These are phyloP conservation scores for Ogataea nakhonphanomensis DNA, from an alignment of 805 yeast species.

Conservation along the genomic window DNA sequence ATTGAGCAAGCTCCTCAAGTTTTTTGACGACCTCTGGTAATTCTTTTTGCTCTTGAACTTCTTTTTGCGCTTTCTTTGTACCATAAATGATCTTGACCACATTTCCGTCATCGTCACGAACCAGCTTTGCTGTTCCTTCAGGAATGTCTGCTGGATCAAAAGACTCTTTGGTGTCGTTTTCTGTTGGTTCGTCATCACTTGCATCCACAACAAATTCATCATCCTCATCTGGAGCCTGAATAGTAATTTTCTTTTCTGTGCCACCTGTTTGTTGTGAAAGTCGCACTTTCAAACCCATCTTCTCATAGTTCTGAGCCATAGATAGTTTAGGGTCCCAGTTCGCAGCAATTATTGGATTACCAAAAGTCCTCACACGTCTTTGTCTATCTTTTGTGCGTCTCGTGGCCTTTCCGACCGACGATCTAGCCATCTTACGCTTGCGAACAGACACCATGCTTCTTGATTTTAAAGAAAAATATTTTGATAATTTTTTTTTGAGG, in stretches of 20 bases:
- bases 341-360: slow-evolving; percentile 80
- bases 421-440: slow-evolving; percentile 77
- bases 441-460: slow-evolving; percentile 53
- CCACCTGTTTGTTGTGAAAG: slow-evolving; percentile 79
- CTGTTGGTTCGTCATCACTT: slow-evolving; percentile 30
- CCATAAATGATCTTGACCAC: slow-evolving; percentile 70
- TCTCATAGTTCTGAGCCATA: slow-evolving; percentile 79
- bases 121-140: slow-evolving; percentile 74
- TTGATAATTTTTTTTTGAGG: slow-evolving; percentile 10
- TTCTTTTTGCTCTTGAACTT: slow-evolving; percentile 18
- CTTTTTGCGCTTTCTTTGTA: slow-evolving; percentile 36
- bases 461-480: neutral
- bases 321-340: slow-evolving; percentile 88
- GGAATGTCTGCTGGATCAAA: slow-evolving; percentile 61
- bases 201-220: slow-evolving; percentile 26
- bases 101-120: slow-evolving; percentile 66
- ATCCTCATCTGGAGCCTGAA: slow-evolving; percentile 33
- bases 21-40: slow-evolving; percentile 60
- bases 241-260: slow-evolving; percentile 53
- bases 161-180: slow-evolving; percentile 35
- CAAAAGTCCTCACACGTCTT: slow-evolving; percentile 58
- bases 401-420: slow-evolving; percentile 66
- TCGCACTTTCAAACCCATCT: slow-evolving; percentile 69
- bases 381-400: slow-evolving; percentile 69
- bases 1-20: slow-evolving; percentile 59